Conservation (phyloP, 1,284 basidiomycete species). For the Uromyces viciae-fabae region DNA sequence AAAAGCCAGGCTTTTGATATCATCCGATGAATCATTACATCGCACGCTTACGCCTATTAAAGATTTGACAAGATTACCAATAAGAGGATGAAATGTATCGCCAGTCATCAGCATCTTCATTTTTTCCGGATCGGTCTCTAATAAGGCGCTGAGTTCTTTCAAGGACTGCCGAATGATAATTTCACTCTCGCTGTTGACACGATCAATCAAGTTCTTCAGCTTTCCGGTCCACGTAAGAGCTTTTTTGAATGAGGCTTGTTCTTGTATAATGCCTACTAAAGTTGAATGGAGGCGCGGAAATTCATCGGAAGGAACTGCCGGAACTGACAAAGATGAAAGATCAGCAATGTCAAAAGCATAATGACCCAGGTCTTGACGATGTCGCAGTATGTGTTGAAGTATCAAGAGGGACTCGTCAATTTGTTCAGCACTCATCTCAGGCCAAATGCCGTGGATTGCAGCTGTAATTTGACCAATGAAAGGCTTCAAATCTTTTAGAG, state of each 20-base stretch:
- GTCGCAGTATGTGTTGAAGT: conserved; percentile 69
- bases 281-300: conserved; percentile 65
- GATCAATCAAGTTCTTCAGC: conserved; percentile 69
- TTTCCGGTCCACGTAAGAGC: conserved; percentile 62
- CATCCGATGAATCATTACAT: conserved; percentile 64
- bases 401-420: conserved; percentile 63
- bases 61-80: conserved; percentile 68
- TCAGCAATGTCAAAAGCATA: conserved; percentile 75
- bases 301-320: conserved; percentile 45
- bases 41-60: conserved; percentile 71
- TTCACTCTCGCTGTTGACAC: conserved; percentile 74
- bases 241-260: conserved; percentile 61
- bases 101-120: conserved; percentile 68
- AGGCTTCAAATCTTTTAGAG: conserved; percentile 70
- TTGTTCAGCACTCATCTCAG: conserved; percentile 62
- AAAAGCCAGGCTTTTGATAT: conserved; percentile 68
- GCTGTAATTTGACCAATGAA: conserved; percentile 85
- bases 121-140: conserved; percentile 61
- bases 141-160: conserved; percentile 68
- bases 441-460: conserved; percentile 75
- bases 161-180: conserved; percentile 74
- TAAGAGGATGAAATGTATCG: conserved; percentile 75
- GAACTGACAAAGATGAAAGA: conserved; percentile 54
- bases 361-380: conserved; percentile 61
- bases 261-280: conserved; percentile 60